Evolutionary conservation across 2,329 filamentous ascomycete genomes (phyloP), one percentile per base, ranked within the genome.

Genomic region (Pseudogymnoascus sp.): DNA sequence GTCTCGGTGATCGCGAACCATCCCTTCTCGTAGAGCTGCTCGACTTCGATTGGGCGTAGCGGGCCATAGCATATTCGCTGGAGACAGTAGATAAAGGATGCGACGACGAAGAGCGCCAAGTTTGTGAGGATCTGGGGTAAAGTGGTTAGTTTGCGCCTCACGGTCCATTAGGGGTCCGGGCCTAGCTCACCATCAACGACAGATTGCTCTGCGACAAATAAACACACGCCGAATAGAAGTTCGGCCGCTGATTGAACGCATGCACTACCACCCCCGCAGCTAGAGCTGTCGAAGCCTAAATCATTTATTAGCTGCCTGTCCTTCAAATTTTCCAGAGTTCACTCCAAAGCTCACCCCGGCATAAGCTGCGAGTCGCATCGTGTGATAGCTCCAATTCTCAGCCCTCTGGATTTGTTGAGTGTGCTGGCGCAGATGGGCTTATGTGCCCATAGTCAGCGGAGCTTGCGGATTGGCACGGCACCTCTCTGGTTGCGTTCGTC

Each of bases 1-100:
- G 94, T 99, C 77, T 99, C 94, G 54, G 93, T 96, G 39, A 97
- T 90, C 38, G 94, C 93, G 72, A 97, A 97, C 95, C 95, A 99
- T 58, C 90, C 92, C 75, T 93, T 93, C 75, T 99, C 94, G 72
- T 96, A 97, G 12, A 99, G 84, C 73, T 97, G 93, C 75, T 99
- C 95, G 69, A 94, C 89, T 78, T 99, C 94, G 78, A 96, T 90
- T 25, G 92, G 88, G 67, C 95, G 91, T 20, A 99, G 84, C 16
- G 86, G 87, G 63, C 94, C 94, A 71, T 93, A 99, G 72, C 95
- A 90, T 59, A 97, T 79, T 69, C 92, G 87, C 73, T 97, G 94
- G 16, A 99, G 82, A 63, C 86, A 89, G 75, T 92, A 96, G 65
- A 97, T 85, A 68, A 96, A 83, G 68, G 85, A 87, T 65, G 87